Evolutionary conservation across 139 green algal species (phyloP).

Genomic region (Chlamydomonas asymmetrica): DNA sequence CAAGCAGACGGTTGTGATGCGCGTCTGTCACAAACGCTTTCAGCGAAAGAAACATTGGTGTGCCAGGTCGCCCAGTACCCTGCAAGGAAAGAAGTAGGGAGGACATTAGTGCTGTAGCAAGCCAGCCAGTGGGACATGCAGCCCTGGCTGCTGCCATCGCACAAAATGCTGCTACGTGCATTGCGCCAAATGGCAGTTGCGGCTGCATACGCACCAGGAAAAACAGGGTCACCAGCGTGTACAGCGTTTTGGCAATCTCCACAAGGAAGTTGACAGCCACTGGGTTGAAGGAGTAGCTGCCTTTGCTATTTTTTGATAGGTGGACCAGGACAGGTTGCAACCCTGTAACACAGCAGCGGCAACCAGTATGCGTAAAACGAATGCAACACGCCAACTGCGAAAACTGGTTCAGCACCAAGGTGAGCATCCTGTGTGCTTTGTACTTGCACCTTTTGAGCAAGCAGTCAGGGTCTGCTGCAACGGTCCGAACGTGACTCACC

Average conservation of each 20-base stretch:
- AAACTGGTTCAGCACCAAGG: background rate
- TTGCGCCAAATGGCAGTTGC: too few species aligned
- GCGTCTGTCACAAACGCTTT: conserved; percentile 66
- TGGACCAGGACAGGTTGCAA: conserved; percentile 95
- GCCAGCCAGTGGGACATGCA: too few species aligned
- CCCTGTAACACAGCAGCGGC: conserved; percentile 37
- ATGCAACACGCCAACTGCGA: background rate
- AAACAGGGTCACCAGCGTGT: conserved; percentile 84
- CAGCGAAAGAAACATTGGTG: conserved; percentile 68
- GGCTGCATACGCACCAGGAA: conserved; percentile 54
- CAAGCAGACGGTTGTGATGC: conserved; percentile 83
- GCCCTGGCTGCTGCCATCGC: too few species aligned
- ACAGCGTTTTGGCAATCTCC: conserved; percentile 86
- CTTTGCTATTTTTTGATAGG: conserved; percentile 83
- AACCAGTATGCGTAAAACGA: background rate
- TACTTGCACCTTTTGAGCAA: background rate
- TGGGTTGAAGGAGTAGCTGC: conserved; percentile 88
- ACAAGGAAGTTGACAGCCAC: conserved; percentile 92
- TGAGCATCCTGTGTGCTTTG: background rate
- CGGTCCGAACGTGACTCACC: conserved; percentile 30
- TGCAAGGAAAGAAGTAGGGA: conserved; percentile 39
- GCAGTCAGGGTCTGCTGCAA: background rate
- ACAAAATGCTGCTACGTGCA: too few species aligned
- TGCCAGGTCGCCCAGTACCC: conserved; percentile 71
- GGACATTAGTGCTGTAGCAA: too few species aligned